Evolutionary conservation across 1,284 basidiomycete genomes (phyloP), one percentile per base, ranked within the genome.

Genomic region (Marasmius oreades): DNA sequence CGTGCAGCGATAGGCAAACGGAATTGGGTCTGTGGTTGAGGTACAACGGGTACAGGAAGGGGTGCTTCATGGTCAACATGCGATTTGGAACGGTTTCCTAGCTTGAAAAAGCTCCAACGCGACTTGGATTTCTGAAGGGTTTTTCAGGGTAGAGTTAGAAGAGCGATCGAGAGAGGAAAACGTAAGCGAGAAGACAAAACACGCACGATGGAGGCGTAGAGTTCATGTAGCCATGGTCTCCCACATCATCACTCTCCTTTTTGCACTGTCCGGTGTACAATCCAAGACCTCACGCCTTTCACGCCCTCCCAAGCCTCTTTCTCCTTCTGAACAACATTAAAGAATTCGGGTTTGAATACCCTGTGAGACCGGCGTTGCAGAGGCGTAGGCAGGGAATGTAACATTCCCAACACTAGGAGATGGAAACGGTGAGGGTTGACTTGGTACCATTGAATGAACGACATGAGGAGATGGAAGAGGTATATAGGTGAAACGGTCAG

Each of bases 361-460:
- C 90, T 93, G 69, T 98, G 95, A 1, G 79, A 78, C 3, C 76
- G 80, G 37, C 93, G 78, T 1, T 81, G 76, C 1, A 98, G 93
- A 0, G 96, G 96, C 1, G 85, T 85, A 0, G 96, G 96, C 1
- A 99, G 79, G 2, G 86, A 82, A 66, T 95, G 86, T 28, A 97
- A 74, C 0, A 89, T 86, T 0, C 91, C 90, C 18, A 93, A 74
- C 1, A 91, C 80, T 10, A 92, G 71, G 14, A 93, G 74, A 60
- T 95, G 87, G 66, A 98, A 95, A 14, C 86, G 82, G 68, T 98
- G 90, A 0, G 93, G 90, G 57, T 90, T 90, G 2, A 86, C 77
- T 66, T 89, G 81, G 61, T 87, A 85, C 84, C 85, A 89, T 87
- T 92, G 64, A 11, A 36, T 2, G 7, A 31, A 33, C 6, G n/a